These are phyloP conservation scores for Schizophyllum commune DNA, from an alignment of 1,284 basidiomycete genomes.

Conservation along the genomic window DNA sequence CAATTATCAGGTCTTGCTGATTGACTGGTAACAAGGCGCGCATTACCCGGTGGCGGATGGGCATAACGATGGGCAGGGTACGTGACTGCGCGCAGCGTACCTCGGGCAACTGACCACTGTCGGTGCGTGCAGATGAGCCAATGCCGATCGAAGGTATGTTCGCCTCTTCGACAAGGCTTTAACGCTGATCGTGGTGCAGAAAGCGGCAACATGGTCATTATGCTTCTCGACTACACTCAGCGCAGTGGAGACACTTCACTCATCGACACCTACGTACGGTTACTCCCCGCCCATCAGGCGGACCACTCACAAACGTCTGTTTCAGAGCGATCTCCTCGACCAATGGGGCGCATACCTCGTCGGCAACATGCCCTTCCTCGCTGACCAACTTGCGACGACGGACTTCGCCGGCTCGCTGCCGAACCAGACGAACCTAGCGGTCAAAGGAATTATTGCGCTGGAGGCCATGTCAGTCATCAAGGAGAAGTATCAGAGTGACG, in stretches of 20 bases:
- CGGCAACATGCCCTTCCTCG: background rate
- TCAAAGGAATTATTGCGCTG: constrained; percentile 72
- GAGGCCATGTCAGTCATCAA: constrained; percentile 59
- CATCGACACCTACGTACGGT: constrained; percentile 44
- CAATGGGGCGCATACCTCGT: background rate
- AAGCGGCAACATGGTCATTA: constrained; percentile 71
- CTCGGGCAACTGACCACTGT: background rate
- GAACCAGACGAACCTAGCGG: constrained; percentile 74
- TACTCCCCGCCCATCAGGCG: background rate
- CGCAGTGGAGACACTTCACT: constrained; percentile 48
- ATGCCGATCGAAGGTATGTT: background rate
- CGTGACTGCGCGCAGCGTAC: background rate
- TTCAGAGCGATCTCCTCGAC: background rate
- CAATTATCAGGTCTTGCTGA: background rate
- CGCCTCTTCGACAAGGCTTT: background rate
- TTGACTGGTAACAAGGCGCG: background rate
- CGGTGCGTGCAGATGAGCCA: background rate
- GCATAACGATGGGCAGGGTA: background rate
- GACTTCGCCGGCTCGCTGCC: constrained; percentile 19
- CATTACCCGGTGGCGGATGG: background rate
- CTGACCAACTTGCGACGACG: background rate
- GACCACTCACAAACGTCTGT: background rate
- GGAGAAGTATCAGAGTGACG: constrained; percentile 1
- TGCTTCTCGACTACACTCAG: constrained; percentile 62
- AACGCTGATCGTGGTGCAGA: constrained; percentile 27